Evolutionary conservation across 2,329 filamentous ascomycete species (phyloP).

Genomic region (Karstenula rhodostoma): DNA sequence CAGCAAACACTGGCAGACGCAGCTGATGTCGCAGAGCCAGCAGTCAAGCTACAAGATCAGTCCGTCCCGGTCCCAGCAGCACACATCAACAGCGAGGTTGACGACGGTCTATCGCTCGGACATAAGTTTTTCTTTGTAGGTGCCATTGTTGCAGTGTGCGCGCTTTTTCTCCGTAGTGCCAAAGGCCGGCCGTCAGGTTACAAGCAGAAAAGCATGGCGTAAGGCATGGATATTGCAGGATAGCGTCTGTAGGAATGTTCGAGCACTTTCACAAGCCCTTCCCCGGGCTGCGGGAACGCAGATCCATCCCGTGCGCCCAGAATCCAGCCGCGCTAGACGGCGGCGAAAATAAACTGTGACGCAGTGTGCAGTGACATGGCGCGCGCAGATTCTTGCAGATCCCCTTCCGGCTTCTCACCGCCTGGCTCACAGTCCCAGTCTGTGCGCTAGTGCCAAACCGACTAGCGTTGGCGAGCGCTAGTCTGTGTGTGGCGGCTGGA

Average conservation of each 20-base stretch:
- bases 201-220: conserved; percentile 54
- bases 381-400: conserved; percentile 16
- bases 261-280: conserved; percentile 23
- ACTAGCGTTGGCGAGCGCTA: conserved; percentile 24
- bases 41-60: conserved; percentile 32
- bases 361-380: conserved; percentile 20
- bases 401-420: conserved; percentile 25
- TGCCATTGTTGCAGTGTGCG: conserved; percentile 53
- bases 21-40: conserved; percentile 37
- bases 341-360: conserved; percentile 7
- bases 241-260: conserved; percentile 15
- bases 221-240: conserved; percentile 43
- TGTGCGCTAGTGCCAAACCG: conserved; percentile 22
- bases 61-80: conserved; percentile 29
- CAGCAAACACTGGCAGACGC: conserved; percentile 27
- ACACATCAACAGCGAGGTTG: conserved; percentile 21
- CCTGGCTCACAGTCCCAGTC: conserved; percentile 16
- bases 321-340: conserved; percentile 12
- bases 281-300: conserved; percentile 16
- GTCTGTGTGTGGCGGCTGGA: no score
- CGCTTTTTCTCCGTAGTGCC: conserved; percentile 50
- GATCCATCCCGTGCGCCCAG: conserved; percentile 17
- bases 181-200: conserved; percentile 26
- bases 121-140: conserved; percentile 57
- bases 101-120: conserved; percentile 51